Evolutionary conservation across 177 flowering plant species (phyloP), one percentile per base, ranked within the genome.

Genomic region (Vitis hybrid): DNA sequence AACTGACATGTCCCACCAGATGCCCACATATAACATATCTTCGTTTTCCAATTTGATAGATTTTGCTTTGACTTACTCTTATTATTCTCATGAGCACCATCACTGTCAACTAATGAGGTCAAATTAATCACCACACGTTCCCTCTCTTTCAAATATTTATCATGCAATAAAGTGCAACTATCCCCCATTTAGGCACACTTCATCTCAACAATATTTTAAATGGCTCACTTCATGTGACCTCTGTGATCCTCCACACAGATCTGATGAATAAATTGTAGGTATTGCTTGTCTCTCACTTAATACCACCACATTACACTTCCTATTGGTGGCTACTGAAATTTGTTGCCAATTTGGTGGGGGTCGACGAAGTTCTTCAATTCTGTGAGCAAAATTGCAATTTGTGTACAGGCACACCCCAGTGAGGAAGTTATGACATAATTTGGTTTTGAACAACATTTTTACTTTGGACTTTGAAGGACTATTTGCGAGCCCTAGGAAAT

Each of bases 311-410:
- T 27, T 0, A 27, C 10, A 89, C 98, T 68, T 85, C 97, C 35
- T 91, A 27, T 27, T 0, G 4, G 30, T 27, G 30, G 88, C 83
- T 6, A 97, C 98, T 68, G 93, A 90, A 55, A 95, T 93, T n/a
- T 95, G 97, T 75, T 93, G 98, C 99, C 99, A 95, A 74, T 95
- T 93, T 0, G 96, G 91, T 21, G 99, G 99, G 10, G 99, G 99
- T 59, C 89, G 87, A 2, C 98, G 81, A 11, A 95, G 89, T 72
- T 95, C 99, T 68, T 95, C 99, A 24, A 88, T 81, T 64, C 92
- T 89, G 70, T 95, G 99, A 40, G 99, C 98, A 73, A 95, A 93
- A 69, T 95, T 95, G 59, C 99, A 95, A 52, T 91, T 93, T 1
- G 97, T 90, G 11, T 91, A 93, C 4, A 97, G 98, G 76, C 98